These are phyloP conservation scores for Colletotrichum agaves DNA, from an alignment of 2,329 filamentous ascomycete genomes.

Conservation along the genomic window DNA sequence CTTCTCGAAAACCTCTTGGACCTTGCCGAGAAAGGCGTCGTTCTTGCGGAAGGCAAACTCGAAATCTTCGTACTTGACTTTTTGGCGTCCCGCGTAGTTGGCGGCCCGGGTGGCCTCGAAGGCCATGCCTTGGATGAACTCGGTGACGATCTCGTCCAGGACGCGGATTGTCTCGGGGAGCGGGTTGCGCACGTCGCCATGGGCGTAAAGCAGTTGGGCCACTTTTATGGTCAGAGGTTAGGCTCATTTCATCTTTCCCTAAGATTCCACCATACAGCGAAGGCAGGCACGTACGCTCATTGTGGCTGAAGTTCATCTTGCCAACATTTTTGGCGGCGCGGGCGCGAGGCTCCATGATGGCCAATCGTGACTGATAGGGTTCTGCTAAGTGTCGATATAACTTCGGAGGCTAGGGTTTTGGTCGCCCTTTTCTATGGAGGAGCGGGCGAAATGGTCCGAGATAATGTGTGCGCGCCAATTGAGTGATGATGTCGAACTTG, in stretches of 20 bases:
- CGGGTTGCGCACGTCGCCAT: constrained; percentile 81
- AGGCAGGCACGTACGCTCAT: constrained; percentile 68
- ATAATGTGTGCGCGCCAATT: not conserved
- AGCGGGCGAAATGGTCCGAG: too few species aligned
- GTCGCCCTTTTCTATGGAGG: too few species aligned
- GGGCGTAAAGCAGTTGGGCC: constrained; percentile 79
- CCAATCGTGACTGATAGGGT: not conserved
- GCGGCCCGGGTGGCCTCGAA: constrained; percentile 90
- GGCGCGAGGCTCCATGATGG: constrained; percentile 79
- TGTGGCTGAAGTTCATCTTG: constrained; percentile 81
- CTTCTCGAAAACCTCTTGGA: constrained; percentile 89
- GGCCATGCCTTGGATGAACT: constrained; percentile 94
- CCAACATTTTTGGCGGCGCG: constrained; percentile 83
- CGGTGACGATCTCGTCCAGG: constrained; percentile 94
- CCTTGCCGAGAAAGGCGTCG: constrained; percentile 84
- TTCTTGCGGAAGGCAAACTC: constrained; percentile 92
- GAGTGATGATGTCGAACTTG: not conserved
- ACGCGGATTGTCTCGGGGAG: constrained; percentile 86
- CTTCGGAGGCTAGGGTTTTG: too few species aligned
- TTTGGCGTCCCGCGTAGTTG: constrained; percentile 87
- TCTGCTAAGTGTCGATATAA: not conserved
- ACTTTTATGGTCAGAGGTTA: constrained; percentile 58
- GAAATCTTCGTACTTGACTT: constrained; percentile 98
- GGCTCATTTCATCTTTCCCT: not conserved
- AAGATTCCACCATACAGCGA: too few species aligned